Percentiles rank a stretch among this genome's conserved stretches.
Conservation (phyloP, 129 eudicot genomes). For the Smallanthus sonchifolius region DNA sequence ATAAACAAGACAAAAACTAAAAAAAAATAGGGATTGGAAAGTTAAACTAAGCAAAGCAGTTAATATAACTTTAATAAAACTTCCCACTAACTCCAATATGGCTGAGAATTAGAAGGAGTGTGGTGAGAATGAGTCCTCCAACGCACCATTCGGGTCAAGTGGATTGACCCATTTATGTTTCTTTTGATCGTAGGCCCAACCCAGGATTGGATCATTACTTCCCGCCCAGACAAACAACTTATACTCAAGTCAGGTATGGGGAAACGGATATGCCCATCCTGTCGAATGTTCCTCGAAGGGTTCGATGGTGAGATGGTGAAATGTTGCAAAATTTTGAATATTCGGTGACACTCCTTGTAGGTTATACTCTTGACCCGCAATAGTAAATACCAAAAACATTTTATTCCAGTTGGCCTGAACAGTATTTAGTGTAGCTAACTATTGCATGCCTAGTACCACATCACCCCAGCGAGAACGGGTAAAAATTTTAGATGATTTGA, state of each 20-base stretch:
- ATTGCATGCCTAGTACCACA: not conserved
- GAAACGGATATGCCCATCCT: not conserved
- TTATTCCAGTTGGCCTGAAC: not conserved
- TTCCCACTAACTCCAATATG: no score
- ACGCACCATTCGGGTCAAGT: no score
- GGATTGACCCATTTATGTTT: no score
- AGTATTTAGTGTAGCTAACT: not conserved
- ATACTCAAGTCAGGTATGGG: not conserved
- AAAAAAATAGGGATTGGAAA: no score
- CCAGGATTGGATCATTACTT: not conserved
- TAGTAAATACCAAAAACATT: not conserved
- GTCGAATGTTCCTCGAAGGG: not conserved
- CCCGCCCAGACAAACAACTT: not conserved
- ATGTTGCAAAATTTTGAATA: not conserved
- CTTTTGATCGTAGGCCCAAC: no score
- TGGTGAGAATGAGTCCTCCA: no score
- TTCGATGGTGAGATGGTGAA: not conserved
- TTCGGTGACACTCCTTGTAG: not conserved
- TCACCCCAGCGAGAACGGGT: not conserved
- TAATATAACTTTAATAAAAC: no score
- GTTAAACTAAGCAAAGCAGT: no score
- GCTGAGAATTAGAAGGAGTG: no score
- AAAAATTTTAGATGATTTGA: not conserved
- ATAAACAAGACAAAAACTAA: no score
- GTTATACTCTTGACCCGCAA: not conserved